Base-by-base conservation (phyloP, 2,329 filamentous ascomycete species). In the Diaporthe australafricana region DNA sequence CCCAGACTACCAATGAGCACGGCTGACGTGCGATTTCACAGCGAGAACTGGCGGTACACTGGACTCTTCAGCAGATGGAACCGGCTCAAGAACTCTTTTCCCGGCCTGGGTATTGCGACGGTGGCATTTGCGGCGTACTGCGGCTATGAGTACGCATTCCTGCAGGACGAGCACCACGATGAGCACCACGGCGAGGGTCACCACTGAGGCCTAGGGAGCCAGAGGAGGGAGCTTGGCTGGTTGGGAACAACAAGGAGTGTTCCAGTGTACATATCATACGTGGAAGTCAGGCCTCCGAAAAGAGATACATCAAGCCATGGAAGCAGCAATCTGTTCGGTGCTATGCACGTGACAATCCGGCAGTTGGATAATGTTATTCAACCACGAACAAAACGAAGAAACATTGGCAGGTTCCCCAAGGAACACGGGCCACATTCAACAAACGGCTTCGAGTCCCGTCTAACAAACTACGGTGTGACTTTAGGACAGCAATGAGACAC, bases 31-130 rank as follows among this genome's bases (percentile, higher is more conserved):
- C 38, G 53, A 74, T 32, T n/a, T 75, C 81, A 75, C 81, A 99
- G 96, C 80, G 96, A 99, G 87, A 89, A 93, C 80, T 99, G 96
- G 96, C 90, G 96, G 84, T 98, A 98, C 87, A 91, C 89, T 45
- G 96, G 96, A 75, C 92, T 90, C 69, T 98, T 98, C 87, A 92
- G 92, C 76, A 90, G 96, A 78, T 93, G 87, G 85, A 97, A 98
- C 86, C 93, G 96, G 78, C 96, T 98, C 87, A 95, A 92, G 86
- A 87, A 89, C 79, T 87, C 91, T 75, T 94, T 99, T 81, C 96
- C 96, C 47, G 96, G 96, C 74, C 88, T 99, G 78, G 96, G 96
- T 75, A 97, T 96, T 77, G 96, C 95, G 40, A 93, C 93, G 6
- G 95, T 96, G 73, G 95, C 96, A 56, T 99, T 99, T 82, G 91